Evolutionary conservation across 345 rosid genomes (phyloP).

Genomic region (Carallia pectinifolia): DNA sequence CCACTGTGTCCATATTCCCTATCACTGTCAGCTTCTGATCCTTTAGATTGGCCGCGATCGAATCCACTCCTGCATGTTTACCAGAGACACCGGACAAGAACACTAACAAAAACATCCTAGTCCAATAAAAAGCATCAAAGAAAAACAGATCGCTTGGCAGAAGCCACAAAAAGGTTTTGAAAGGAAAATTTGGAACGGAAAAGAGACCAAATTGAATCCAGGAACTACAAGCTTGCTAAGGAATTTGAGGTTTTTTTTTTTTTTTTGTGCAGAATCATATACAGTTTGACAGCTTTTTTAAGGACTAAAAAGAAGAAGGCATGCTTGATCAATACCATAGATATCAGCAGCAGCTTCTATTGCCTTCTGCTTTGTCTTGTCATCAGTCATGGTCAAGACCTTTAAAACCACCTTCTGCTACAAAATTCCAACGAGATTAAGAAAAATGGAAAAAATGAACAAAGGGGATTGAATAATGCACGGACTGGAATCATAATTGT

Average conservation of each 20-base stretch:
- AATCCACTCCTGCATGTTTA: constrained; percentile 62
- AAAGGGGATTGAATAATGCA: not conserved
- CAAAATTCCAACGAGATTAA: not conserved
- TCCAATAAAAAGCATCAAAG: too few relatives aligned
- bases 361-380: constrained; percentile 85
- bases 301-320: too few relatives aligned
- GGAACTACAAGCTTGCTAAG: too few relatives aligned
- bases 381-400: constrained; percentile 91
- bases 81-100: too few relatives aligned
- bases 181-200: not conserved
- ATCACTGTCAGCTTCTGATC: constrained; percentile 88
- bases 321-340: constrained; percentile 38
- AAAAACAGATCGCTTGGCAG: too few relatives aligned
- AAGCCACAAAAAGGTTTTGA: not conserved
- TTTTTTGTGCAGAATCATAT: too few relatives aligned
- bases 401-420: constrained; percentile 74
- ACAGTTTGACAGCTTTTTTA: too few relatives aligned
- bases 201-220: too few relatives aligned
- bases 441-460: not conserved
- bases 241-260: too few relatives aligned
- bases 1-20: constrained; percentile 84
- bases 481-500: too few relatives aligned
- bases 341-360: constrained; percentile 90
- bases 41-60: constrained; percentile 82
- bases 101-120: too few relatives aligned